Conservation (phyloP, 495 filamentous ascomycete genomes). For the Hypomontagnella monticulosa region DNA sequence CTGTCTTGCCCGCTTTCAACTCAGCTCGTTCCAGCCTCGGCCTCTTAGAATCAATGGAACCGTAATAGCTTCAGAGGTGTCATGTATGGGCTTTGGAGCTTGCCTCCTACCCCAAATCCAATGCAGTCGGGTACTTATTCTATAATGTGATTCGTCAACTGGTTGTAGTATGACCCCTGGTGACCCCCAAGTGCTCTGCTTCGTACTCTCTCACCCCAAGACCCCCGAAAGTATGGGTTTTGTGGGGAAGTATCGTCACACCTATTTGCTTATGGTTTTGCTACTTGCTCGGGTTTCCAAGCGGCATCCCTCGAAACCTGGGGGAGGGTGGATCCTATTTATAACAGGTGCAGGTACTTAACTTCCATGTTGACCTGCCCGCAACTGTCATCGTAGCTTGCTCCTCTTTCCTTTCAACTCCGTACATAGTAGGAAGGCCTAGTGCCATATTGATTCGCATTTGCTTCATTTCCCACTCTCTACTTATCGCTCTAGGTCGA, state of each 20-base stretch:
- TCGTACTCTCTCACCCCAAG: not conserved
- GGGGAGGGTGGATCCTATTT: constrained; percentile 30
- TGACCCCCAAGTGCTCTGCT: too few species aligned
- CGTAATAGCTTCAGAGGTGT: too few species aligned
- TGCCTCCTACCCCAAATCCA: too few species aligned
- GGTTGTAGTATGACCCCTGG: too few species aligned
- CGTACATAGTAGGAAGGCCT: constrained; percentile 4
- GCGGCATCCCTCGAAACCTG: constrained; percentile 28
- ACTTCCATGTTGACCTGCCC: constrained; percentile 6
- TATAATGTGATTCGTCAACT: too few species aligned
- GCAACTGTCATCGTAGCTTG: not conserved
- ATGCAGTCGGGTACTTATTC: too few species aligned
- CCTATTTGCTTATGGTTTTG: constrained; percentile 13
- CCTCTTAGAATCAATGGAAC: not conserved
- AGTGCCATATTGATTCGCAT: constrained; percentile 4
- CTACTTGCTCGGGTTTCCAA: constrained; percentile 8
- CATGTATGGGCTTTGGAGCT: too few species aligned
- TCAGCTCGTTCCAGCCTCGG: constrained; percentile 13
- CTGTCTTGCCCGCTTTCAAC: not conserved
- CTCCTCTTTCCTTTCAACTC: not conserved
- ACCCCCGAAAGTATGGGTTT: constrained; percentile 6
- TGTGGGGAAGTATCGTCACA: constrained; percentile 39
- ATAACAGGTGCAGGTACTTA: not conserved
- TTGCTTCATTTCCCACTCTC: not conserved
- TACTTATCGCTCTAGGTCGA: too few species aligned